Evolutionary conservation across 345 rosid species (phyloP).

Genomic region (Nasturtium officinale): DNA sequence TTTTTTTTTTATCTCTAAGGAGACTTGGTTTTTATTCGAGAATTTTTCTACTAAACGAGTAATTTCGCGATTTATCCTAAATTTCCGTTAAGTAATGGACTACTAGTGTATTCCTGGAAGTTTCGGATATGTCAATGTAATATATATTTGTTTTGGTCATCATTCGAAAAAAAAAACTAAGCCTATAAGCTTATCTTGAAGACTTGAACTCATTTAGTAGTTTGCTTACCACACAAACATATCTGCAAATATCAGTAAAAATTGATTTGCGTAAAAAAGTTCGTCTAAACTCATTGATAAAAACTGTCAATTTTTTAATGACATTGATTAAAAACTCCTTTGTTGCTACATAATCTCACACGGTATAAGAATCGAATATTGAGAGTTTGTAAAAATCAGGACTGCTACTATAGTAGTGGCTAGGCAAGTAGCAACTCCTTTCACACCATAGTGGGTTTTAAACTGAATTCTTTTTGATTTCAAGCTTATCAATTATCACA

Average conservation of each 20-base stretch:
- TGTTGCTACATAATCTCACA: neutral
- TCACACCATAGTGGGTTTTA: neutral
- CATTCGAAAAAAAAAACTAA: too few relatives aligned
- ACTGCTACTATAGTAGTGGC: neutral
- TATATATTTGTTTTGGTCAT: too few relatives aligned
- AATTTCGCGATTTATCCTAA: neutral
- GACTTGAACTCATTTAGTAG: neutral
- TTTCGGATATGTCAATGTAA: neutral
- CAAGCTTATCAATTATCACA: constrained; percentile 19
- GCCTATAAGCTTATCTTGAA: neutral
- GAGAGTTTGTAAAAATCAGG: neutral
- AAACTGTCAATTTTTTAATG: neutral
- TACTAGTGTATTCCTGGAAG: neutral
- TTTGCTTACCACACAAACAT: neutral
- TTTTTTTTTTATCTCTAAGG: neutral
- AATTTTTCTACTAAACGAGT: neutral
- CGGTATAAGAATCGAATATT: neutral
- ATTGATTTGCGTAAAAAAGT: neutral
- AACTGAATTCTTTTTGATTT: constrained; percentile 6
- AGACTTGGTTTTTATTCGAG: neutral
- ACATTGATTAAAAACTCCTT: neutral
- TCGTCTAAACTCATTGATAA: neutral
- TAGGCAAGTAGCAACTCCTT: constrained; percentile 24
- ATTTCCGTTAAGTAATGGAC: neutral
- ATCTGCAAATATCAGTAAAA: neutral